Evolutionary conservation across 352 stramenopile species (phyloP).

Genomic region (Phytophthora constricta): DNA sequence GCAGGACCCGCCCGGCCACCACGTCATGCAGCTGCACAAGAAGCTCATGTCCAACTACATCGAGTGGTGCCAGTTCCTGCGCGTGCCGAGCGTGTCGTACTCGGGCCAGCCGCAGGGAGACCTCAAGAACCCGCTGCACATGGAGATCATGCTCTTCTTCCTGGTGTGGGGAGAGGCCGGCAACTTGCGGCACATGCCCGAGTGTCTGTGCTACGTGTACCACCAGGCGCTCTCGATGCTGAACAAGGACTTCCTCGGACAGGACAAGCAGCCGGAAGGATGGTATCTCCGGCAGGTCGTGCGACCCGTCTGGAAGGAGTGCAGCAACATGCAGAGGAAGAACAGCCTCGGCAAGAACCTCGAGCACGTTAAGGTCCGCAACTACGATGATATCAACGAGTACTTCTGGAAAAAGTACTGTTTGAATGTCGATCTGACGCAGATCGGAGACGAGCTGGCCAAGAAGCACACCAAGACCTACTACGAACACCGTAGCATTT

Average conservation of each 20-base stretch:
- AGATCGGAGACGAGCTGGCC: conserved; percentile 54
- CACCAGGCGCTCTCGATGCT: conserved; percentile 77
- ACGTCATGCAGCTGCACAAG: conserved; percentile 62
- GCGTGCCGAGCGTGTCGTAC: conserved; percentile 45
- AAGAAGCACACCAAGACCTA: conserved; percentile 80
- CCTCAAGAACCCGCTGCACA: conserved; percentile 68
- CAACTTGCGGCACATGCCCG: conserved; percentile 96
- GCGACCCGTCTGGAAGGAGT: conserved; percentile 67
- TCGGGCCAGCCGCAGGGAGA: conserved; percentile 45
- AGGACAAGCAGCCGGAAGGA: conserved; percentile 48
- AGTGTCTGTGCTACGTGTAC: conserved; percentile 97
- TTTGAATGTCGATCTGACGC: conserved; percentile 56
- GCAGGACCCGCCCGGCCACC: conserved; percentile 47
- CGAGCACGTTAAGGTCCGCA: conserved; percentile 73
- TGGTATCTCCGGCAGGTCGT: conserved; percentile 70
- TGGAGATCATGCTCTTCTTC: conserved; percentile 96
- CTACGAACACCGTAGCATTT: conserved; percentile 80
- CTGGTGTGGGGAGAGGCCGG: conserved; percentile 96
- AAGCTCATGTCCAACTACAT: conserved; percentile 74
- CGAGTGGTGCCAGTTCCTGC: conserved; percentile 69
- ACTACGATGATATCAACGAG: conserved; percentile 87
- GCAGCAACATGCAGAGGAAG: conserved; percentile 69
- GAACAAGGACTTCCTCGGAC: conserved; percentile 62
- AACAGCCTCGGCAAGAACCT: conserved; percentile 69
- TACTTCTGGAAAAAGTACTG: conserved; percentile 83